A percentile compares a stretch with the other conserved stretches of the same genome.
Evolutionary conservation across 2,329 filamentous ascomycete genomes (phyloP).

Genomic region (Xylariaceae sp.): DNA sequence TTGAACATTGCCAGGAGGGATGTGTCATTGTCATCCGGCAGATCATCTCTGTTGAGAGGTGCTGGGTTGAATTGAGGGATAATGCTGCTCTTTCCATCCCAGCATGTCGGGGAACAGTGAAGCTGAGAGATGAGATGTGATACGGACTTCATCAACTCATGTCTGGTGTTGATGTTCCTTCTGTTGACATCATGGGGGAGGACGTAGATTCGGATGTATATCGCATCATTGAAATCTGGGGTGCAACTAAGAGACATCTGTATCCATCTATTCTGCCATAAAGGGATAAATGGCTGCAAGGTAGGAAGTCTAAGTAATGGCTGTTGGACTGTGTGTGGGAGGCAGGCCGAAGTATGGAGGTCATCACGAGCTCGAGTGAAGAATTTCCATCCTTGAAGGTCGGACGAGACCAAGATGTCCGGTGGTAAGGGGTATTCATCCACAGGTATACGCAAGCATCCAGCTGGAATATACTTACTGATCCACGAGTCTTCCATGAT

Average conservation of each 20-base stretch:
- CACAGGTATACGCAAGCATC: slow-evolving; percentile 40
- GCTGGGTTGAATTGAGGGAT: slow-evolving; percentile 13
- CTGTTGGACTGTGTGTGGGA: slow-evolving; percentile 32
- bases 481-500: slow-evolving; percentile 25
- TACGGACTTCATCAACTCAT: slow-evolving; percentile 50
- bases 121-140: slow-evolving; percentile 53
- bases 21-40: slow-evolving; percentile 43
- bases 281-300: slow-evolving; percentile 29
- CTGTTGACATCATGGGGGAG: slow-evolving; percentile 68
- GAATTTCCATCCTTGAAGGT: slow-evolving; percentile 33
- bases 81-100: slow-evolving; percentile 50
- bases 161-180: slow-evolving; percentile 52
- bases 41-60: slow-evolving; percentile 31
- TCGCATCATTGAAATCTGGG: slow-evolving; percentile 20
- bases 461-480: slow-evolving; percentile 44
- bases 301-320: slow-evolving; percentile 32
- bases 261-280: slow-evolving; percentile 48
- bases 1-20: slow-evolving; percentile 76
- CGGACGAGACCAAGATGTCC: slow-evolving; percentile 18
- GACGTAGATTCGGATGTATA: slow-evolving; percentile 59
- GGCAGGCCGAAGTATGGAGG: slow-evolving; percentile 2
- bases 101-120: slow-evolving; percentile 58
- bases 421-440: slow-evolving; percentile 20
- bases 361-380: slow-evolving; percentile 30
- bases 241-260: slow-evolving; percentile 44